Conservation (phyloP, 805 yeast genomes). For the Brettanomyces anomalus region DNA sequence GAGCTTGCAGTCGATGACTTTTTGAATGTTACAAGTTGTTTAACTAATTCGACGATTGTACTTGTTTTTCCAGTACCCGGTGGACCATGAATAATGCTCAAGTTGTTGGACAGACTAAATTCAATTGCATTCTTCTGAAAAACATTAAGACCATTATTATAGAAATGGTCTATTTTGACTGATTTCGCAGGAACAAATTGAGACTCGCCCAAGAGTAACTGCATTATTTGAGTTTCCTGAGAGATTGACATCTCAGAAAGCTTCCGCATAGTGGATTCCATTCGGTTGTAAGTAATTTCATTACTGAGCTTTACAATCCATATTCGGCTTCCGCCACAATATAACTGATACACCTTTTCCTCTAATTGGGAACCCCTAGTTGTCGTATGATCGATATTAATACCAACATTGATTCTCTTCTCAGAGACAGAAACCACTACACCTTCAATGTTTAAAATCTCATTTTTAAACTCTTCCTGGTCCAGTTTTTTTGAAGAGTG, state of each 20-base stretch:
- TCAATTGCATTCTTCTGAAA: constrained; percentile 70
- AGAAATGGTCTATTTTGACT: constrained; percentile 21
- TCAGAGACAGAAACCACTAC: constrained; percentile 50
- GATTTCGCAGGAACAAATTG: constrained; percentile 23
- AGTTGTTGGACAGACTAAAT: constrained; percentile 51
- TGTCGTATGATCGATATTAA: constrained; percentile 38
- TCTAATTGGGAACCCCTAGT: constrained; percentile 29
- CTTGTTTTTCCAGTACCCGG: constrained; percentile 84
- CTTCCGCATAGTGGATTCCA: constrained; percentile 69
- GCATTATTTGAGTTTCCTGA: constrained; percentile 31
- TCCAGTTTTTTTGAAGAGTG: constrained; percentile 23
- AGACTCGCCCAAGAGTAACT: constrained; percentile 35
- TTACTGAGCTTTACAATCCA: constrained; percentile 66
- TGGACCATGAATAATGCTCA: constrained; percentile 64
- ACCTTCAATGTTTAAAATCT: constrained; percentile 38
- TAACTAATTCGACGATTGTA: constrained; percentile 72
- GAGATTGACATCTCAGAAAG: constrained; percentile 37
- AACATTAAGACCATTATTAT: constrained; percentile 42
- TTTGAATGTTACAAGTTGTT: constrained; percentile 47
- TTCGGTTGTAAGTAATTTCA: constrained; percentile 65
- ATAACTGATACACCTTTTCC: constrained; percentile 39
- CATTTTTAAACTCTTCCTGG: constrained; percentile 14
- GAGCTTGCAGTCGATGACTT: constrained; percentile 3
- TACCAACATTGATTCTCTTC: constrained; percentile 44
- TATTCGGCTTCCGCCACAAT: constrained; percentile 35